Evolutionary conservation across 352 stramenopile genomes (phyloP).

Genomic region (Phytophthora pinifolia): DNA sequence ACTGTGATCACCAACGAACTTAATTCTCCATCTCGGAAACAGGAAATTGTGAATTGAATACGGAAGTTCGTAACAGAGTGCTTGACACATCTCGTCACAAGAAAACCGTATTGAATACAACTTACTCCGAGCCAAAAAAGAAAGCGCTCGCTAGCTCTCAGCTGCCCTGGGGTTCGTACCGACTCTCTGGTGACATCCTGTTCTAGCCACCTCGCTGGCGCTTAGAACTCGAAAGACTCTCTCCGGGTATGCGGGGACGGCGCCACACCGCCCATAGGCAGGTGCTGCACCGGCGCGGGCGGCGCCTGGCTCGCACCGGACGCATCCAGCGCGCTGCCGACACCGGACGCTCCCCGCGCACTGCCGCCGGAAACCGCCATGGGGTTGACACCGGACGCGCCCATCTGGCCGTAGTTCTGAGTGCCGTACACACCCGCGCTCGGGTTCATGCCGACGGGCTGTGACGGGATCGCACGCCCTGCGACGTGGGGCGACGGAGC

Average conservation of each 20-base stretch:
- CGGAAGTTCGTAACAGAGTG: too few species aligned
- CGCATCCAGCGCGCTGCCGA: too few species aligned
- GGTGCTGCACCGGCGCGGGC: slow-evolving; percentile 26
- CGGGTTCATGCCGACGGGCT: slow-evolving; percentile 35
- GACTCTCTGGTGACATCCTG: slow-evolving; percentile 5
- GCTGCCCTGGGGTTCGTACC: slow-evolving; percentile 7
- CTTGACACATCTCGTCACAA: slow-evolving; percentile 15
- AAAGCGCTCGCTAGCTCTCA: slow-evolving; percentile 18
- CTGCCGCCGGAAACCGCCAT: too few species aligned
- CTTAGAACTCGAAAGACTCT: slow-evolving; percentile 47
- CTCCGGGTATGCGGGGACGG: slow-evolving; percentile 30
- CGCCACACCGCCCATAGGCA: slow-evolving; percentile 21
- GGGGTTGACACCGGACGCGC: slow-evolving; percentile 2
- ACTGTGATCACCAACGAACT: too few species aligned
- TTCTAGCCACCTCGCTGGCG: slow-evolving; percentile 11
- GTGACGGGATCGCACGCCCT: slow-evolving; percentile 45
- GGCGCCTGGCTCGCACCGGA: slow-evolving; percentile 21
- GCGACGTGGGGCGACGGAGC: slow-evolving; percentile 45
- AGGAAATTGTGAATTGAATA: too few species aligned
- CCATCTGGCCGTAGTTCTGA: slow-evolving; percentile 26
- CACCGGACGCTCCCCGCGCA: too few species aligned
- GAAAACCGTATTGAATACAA: slow-evolving; percentile 33
- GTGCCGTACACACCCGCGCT: slow-evolving; percentile 1
- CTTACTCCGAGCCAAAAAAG: slow-evolving; percentile 25
- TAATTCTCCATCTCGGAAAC: too few species aligned